phyloP scores from a whole-genome alignment of 1,139 yeast genomes.

The Yamadazyma membranifaciens region DNA sequence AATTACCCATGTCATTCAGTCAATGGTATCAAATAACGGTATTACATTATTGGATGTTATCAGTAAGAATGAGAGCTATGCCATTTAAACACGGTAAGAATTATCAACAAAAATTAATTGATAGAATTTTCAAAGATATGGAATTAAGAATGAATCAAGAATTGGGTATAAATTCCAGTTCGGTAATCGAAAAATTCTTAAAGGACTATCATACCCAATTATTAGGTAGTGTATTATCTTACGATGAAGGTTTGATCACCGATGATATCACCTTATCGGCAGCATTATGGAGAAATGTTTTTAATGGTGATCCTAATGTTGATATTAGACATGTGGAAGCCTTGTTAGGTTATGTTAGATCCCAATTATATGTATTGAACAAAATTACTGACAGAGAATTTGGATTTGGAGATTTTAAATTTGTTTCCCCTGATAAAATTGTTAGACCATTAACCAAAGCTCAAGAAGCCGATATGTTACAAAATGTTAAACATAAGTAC shows the following conservation, averaged over 20 bases:
- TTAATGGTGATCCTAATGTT: constrained; percentile 79
- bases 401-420: constrained; percentile 83
- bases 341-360: constrained; percentile 80
- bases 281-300: constrained; percentile 89
- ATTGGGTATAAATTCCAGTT: constrained; percentile 77
- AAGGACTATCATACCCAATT: constrained; percentile 90
- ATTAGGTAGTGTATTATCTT: constrained; percentile 84
- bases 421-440: constrained; percentile 80
- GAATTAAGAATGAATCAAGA: constrained; percentile 84
- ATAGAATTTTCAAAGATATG: constrained; percentile 85
- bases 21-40: constrained; percentile 95
- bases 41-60: constrained; percentile 89
- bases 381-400: constrained; percentile 88
- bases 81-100: constrained; percentile 86
- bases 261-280: constrained; percentile 84
- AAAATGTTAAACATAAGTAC: constrained; percentile 37
- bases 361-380: constrained; percentile 82
- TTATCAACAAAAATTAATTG: constrained; percentile 90
- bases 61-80: constrained; percentile 94
- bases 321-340: constrained; percentile 87
- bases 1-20: constrained; percentile 80
- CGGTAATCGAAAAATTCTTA: constrained; percentile 80
- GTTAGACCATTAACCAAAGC: constrained; percentile 69
- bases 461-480: constrained; percentile 50
- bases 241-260: constrained; percentile 86